A percentile compares a stretch with the other conserved stretches of the same genome.
These are phyloP conservation scores for Sextonia rubra DNA, from an alignment of 164 flowering plant genomes.

Conservation along the genomic window DNA sequence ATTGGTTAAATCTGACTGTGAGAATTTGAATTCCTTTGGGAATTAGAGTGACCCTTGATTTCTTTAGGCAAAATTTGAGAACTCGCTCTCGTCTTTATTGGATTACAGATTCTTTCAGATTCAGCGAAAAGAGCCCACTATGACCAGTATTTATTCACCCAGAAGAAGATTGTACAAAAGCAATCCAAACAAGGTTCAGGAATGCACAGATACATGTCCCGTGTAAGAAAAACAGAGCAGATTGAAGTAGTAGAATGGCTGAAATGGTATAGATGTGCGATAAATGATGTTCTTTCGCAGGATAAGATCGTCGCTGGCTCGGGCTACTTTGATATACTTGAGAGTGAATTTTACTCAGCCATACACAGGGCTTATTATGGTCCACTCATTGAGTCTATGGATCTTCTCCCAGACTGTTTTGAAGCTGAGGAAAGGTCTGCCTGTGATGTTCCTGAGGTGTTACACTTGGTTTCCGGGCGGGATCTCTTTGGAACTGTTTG, in stretches of 20 bases:
- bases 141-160: slow-evolving; percentile 58
- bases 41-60: too few species aligned
- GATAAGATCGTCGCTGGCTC: slow-evolving; percentile 56
- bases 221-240: slow-evolving; percentile 25
- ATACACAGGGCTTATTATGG: slow-evolving; percentile 79
- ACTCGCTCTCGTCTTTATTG: neutral
- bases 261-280: slow-evolving; percentile 69
- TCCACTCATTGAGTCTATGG: slow-evolving; percentile 67
- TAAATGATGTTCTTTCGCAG: slow-evolving; percentile 65
- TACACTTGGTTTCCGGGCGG: slow-evolving; percentile 93
- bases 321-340: slow-evolving; percentile 71
- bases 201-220: slow-evolving; percentile 36
- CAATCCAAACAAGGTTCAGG: slow-evolving; percentile 26
- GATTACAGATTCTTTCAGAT: slow-evolving; percentile 85
- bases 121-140: slow-evolving; percentile 72
- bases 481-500: slow-evolving; percentile 81
- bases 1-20: too few species aligned
- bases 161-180: slow-evolving; percentile 37
- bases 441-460: slow-evolving; percentile 67
- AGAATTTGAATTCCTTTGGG: too few species aligned
- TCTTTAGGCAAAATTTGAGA: too few species aligned
- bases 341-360: slow-evolving; percentile 78
- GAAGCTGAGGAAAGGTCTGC: slow-evolving; percentile 95
- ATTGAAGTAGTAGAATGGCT: slow-evolving; percentile 97
- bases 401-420: slow-evolving; percentile 84